Conservation (phyloP, 257 asterid genomes). For the Rauvolfia tetraphylla region DNA sequence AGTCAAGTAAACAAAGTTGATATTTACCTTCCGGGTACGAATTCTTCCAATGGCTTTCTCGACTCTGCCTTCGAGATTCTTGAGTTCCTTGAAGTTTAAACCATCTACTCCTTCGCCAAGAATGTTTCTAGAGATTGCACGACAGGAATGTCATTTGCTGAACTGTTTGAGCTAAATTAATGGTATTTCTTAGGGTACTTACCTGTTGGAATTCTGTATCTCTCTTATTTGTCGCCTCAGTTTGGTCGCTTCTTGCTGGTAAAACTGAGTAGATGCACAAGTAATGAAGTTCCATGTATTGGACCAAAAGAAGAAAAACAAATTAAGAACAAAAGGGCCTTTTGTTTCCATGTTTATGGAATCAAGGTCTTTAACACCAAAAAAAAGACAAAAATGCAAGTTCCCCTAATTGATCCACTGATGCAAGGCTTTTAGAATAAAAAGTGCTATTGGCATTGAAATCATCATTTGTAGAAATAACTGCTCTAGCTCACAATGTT, state of each 20-base stretch:
- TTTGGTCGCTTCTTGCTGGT: constrained; percentile 79
- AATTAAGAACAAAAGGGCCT: background rate
- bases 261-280: constrained; percentile 42
- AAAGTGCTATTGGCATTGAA: too few relatives aligned
- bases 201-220: constrained; percentile 60
- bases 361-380: too few relatives aligned
- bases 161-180: background rate
- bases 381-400: too few relatives aligned
- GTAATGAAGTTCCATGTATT: background rate
- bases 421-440: too few relatives aligned
- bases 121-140: constrained; percentile 41
- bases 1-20: background rate
- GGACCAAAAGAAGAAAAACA: background rate
- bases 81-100: constrained; percentile 49
- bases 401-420: too few relatives aligned
- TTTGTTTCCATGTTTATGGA: background rate
- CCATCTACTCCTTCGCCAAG: constrained; percentile 66
- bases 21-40: constrained; percentile 75
- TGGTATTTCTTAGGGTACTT: background rate
- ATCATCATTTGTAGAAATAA: too few relatives aligned
- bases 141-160: background rate
- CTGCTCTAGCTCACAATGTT: too few relatives aligned
- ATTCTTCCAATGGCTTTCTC: constrained; percentile 73
- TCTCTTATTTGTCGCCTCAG: constrained; percentile 60
- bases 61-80: constrained; percentile 50